These are phyloP conservation scores for Taphrina communis DNA, from an alignment of 1,139 yeast genomes.

Conservation along the genomic window DNA sequence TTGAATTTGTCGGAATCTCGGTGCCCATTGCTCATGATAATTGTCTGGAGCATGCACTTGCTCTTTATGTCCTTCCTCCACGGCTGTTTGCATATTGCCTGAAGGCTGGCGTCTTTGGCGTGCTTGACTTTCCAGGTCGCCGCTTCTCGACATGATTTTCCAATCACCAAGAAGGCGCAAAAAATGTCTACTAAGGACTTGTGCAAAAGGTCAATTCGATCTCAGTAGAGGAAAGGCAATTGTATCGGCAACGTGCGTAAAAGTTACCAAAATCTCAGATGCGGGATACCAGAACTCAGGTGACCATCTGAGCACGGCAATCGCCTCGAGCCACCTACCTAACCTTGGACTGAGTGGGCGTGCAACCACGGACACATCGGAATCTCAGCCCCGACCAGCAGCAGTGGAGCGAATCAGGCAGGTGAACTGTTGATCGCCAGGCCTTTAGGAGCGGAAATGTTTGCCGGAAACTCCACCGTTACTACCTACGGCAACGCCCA, in stretches of 20 bases:
- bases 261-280: no score
- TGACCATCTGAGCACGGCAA: no score
- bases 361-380: background rate
- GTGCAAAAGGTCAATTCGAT: no score
- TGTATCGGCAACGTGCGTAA: no score
- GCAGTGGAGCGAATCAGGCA: background rate
- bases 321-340: no score
- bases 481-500: no score
- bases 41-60: conserved; percentile 16
- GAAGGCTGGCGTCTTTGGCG: background rate
- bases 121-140: conserved; percentile 8
- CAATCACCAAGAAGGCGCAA: no score
- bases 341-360: no score
- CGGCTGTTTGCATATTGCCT: background rate
- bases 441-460: background rate
- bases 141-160: background rate
- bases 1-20: conserved; percentile 33
- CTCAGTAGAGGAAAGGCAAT: no score
- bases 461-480: no score
- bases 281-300: no score
- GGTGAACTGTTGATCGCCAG: background rate
- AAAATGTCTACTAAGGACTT: no score
- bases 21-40: conserved; percentile 31
- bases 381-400: background rate
- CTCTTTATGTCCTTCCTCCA: background rate